Percentiles rank a stretch among this genome's conserved stretches.
Conservation (phyloP, 768 basidiomycete genomes). For the Sarcodon sp. region DNA sequence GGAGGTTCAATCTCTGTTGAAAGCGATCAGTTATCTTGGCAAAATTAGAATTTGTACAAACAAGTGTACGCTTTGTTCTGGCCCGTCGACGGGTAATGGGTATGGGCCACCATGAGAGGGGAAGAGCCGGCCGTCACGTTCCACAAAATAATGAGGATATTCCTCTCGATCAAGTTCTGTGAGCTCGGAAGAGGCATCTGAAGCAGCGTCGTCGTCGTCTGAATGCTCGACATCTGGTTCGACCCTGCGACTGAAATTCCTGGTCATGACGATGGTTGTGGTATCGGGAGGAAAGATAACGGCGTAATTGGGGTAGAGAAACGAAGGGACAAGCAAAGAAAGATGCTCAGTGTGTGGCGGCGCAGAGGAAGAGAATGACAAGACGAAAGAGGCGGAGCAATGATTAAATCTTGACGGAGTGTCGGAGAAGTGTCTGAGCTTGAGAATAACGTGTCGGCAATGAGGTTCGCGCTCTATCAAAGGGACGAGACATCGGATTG, state of each 20-base stretch:
- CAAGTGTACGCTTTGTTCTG: conserved; percentile 49
- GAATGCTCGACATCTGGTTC: background rate
- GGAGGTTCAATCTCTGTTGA: conserved; percentile 36
- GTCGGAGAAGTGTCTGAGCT: background rate
- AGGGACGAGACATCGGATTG: too few relatives aligned
- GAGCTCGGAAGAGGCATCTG: conserved; percentile 29
- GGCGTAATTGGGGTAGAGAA: background rate
- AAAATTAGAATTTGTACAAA: background rate
- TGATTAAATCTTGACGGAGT: background rate
- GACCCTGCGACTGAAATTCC: background rate
- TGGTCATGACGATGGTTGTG: background rate
- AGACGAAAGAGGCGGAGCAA: background rate
- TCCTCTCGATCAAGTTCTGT: conserved; percentile 38
- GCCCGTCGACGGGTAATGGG: conserved; percentile 59
- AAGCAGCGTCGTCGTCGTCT: conserved; percentile 22
- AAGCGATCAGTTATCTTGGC: background rate
- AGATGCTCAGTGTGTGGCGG: background rate
- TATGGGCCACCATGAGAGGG: conserved; percentile 54
- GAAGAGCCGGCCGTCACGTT: conserved; percentile 50
- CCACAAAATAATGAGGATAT: conserved; percentile 46
- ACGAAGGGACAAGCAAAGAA: background rate
- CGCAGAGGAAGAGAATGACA: background rate
- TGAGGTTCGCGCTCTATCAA: background rate
- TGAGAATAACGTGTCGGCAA: background rate
- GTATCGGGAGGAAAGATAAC: background rate